Base-by-base conservation (phyloP, 345 rosid species). In the Acer campestre region DNA sequence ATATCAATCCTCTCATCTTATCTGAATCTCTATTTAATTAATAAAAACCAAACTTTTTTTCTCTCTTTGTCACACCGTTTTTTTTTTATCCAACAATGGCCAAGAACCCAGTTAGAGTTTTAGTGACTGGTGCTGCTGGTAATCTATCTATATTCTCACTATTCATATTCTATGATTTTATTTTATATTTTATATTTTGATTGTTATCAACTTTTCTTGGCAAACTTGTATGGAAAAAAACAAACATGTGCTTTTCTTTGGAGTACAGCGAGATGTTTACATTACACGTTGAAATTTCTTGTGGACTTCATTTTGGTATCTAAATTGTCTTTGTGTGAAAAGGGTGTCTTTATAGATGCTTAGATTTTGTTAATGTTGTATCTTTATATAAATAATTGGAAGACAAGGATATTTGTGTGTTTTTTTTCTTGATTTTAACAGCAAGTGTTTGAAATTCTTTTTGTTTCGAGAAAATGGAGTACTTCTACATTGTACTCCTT, bases 71-170 rank as follows among this genome's bases (percentile, higher is more conserved):
- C 29, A 27, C 16, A 23, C 3, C 3, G 7, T 10, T 46, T 46
- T 18, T 18, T 5, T 8, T 53, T 65, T 25, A 29, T 29, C 1
- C 67, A 61, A 14, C 61, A 69, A 82, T 83, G 79, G 83, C 80
- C 2, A 73, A 55, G 58, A 63, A 16, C 75, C 80, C 82, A 16
- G 27, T 79, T 6, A 68, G 82, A 68, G 77, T 79, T 73, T 67
- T 82, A 27, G 85, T 82, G 76, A 79, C 80, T 72, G 85, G 80
- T 25, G 82, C 85, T 48, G 85, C 85, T 67, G 79, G 84, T 81
- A 71, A 40, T 40, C 2, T 71, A 62, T 22, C 20, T 11, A 20
- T 35, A 35, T 35, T 35, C 6, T 35, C 38, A 59, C 27, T 59
- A 7, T 53, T 53, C 58, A 53, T 53, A 53, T 53, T 53, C 3